A percentile compares a stretch with the other conserved stretches of the same genome.
Conservation (phyloP, 768 basidiomycete species). For the Tulasnella calospora region DNA sequence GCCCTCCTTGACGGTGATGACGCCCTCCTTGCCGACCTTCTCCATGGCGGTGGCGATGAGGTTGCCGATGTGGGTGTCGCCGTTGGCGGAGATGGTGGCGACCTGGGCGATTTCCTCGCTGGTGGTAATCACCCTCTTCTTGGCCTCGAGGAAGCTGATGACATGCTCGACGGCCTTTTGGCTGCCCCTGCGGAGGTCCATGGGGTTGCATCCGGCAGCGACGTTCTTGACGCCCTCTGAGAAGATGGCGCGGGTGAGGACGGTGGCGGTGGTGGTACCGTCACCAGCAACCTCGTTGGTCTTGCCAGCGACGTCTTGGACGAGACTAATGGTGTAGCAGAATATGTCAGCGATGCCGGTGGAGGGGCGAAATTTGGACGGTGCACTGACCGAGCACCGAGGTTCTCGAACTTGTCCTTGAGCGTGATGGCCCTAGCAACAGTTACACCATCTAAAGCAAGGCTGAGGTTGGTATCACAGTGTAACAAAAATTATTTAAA, state of each 20-base stretch:
- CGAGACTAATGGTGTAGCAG: slow-evolving; percentile 50
- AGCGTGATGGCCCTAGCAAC: slow-evolving; percentile 92
- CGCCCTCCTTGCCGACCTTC: slow-evolving; percentile 98
- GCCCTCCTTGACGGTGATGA: slow-evolving; percentile 99
- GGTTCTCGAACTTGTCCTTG: slow-evolving; percentile 98
- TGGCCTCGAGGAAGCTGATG: slow-evolving; percentile 78
- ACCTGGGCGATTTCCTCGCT: slow-evolving; percentile 98
- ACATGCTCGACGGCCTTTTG: slow-evolving; percentile 96
- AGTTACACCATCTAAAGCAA: slow-evolving; percentile 81
- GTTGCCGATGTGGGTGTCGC: slow-evolving; percentile 83
- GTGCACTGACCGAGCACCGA: slow-evolving; percentile 79
- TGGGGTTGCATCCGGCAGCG: slow-evolving; percentile 97
- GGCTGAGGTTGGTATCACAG: background rate
- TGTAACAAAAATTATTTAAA: background rate
- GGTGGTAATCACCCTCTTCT: slow-evolving; percentile 93
- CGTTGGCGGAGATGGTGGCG: slow-evolving; percentile 87
- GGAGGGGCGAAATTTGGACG: background rate
- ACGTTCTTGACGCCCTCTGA: slow-evolving; percentile 99
- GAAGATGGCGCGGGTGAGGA: slow-evolving; percentile 95
- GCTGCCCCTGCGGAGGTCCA: slow-evolving; percentile 97
- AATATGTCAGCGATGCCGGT: background rate
- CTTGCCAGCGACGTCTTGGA: slow-evolving; percentile 94
- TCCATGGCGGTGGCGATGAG: slow-evolving; percentile 99
- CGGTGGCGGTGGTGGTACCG: slow-evolving; percentile 96
- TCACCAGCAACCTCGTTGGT: slow-evolving; percentile 97